Evolutionary conservation across 1,284 basidiomycete species (phyloP), one percentile per base, ranked within the genome.

Genomic region (Rhodotorula sp.): DNA sequence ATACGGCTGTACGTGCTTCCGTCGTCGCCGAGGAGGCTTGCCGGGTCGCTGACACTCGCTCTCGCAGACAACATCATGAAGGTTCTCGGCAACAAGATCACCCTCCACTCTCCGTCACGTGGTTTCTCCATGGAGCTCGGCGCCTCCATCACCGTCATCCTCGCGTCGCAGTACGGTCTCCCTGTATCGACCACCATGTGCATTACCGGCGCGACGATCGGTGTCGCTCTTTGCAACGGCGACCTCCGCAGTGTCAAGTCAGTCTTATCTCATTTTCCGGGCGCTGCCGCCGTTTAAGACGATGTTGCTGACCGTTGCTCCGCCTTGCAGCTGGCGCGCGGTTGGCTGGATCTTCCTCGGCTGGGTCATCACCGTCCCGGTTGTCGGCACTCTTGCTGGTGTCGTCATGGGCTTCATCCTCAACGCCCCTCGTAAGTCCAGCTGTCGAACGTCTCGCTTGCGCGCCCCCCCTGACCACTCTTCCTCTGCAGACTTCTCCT

Each of bases 121-220:
- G 84, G 84, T 34, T 84, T 84, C 79, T 81, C 80, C 13, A 85
- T 85, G 84, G 84, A 85, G 77, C 77, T 85, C 46, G 42, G 61
- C 48, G n/a, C 50, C 25, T 54, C 64, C 44, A 68, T 68, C 60
- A 71, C 73, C 10, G 79, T 85, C 73, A 79, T 84, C 56, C 80
- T 84, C 59, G 84, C 84, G 66, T 83, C 82, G 41, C 83, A 83
- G 67, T 82, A 77, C 74, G 77, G 74, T 27, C 57, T 78, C 19
- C 64, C 58, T 56, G 68, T 76, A 52, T 71, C 72, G 42, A 64
- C 66, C 8, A 64, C 68, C 8, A 64, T 74, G 82, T 83, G 82
- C 75, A 84, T 84, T 75, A 83, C 83, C 2, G 84, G 83, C 57
- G 80, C 82, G 27, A 85, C 84, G 4, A 77, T 84, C 65, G 84